Evolutionary conservation across 228 moss, liverwort and hornwort species (phyloP), one percentile per base, ranked within the genome.

Genomic region (Sphagnum magellanicum): DNA sequence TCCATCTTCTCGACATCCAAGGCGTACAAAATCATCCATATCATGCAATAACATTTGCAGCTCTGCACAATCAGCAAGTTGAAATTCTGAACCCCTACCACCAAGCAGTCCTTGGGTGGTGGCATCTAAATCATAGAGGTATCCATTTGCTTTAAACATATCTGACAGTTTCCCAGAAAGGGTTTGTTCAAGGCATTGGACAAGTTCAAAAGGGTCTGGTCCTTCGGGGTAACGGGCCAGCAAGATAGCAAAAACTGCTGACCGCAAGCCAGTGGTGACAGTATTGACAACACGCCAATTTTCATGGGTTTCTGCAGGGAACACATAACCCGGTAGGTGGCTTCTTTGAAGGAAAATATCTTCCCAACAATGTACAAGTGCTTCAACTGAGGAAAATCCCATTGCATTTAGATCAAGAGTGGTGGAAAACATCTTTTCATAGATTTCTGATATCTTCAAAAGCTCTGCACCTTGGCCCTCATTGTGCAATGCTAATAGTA

Each of bases 1-100:
- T 50, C 95, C 95, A 72, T 95, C 90, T 12, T 90, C 84, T 69
- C 61, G 83, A 64, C 92, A 86, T 59, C 95, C 90, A 6, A 92
- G 79, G 5, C 90, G 90, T 61, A 92, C 87, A 67, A 95, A 92
- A 52, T 95, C 95, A 71, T 85, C 84, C 92, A 95, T 89, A 61
- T 95, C 95, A 63, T 90, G 83, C 49, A 95, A 52, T 50, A 95
- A 65, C 13, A 90, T 50, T 4, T 83, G 74, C 46, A 95, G 72
- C 63, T 92, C 89, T 50, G 70, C 72, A 74, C 87, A 89, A 63
- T 90, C 77, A 5, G 81, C 87, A 48, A 95, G 69, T 69, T 95
- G 89, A 52, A 92, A 95, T 46, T 83, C 77, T 46, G 77, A 64
- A 59, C 65, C 79, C 50, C 68, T 52, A 61, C 59, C 67, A 17